Evolutionary conservation across 345 rosid genomes (phyloP).

Genomic region (Linum usitatissimum): DNA sequence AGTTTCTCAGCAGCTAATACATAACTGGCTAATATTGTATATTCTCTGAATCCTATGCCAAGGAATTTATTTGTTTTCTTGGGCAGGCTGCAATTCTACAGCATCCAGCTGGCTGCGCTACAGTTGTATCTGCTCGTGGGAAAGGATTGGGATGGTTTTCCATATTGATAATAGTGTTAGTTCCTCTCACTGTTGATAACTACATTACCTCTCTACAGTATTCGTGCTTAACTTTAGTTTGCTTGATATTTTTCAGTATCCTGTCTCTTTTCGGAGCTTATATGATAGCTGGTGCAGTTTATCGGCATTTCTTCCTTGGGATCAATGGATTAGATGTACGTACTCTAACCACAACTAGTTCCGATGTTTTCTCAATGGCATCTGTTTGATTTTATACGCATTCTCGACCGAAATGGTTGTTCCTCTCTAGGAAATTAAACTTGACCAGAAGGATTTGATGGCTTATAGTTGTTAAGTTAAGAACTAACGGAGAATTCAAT

Average conservation of each 20-base stretch:
- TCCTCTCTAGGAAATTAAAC: neutral
- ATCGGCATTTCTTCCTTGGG: slow-evolving; percentile 64
- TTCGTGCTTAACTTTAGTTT: slow-evolving; percentile 13
- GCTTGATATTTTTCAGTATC: slow-evolving; percentile 35
- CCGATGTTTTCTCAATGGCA: slow-evolving; percentile 1
- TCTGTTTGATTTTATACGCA: slow-evolving; percentile 1
- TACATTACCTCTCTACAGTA: neutral
- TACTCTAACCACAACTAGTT: slow-evolving; percentile 9
- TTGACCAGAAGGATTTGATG: no score
- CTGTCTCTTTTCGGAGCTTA: slow-evolving; percentile 70
- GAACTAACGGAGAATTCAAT: neutral
- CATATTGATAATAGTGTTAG: slow-evolving; percentile 50
- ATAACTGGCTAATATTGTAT: slow-evolving; percentile 3
- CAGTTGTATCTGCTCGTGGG: slow-evolving; percentile 38
- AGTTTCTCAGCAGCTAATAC: slow-evolving; percentile 25
- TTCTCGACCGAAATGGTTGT: neutral
- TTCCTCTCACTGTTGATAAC: neutral
- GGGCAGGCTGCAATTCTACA: slow-evolving; percentile 51
- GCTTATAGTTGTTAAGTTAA: no score
- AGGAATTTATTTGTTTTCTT: slow-evolving; percentile 7
- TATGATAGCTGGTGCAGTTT: slow-evolving; percentile 54
- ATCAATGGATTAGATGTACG: slow-evolving; percentile 63
- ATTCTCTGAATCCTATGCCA: neutral
- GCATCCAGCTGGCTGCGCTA: slow-evolving; percentile 92
- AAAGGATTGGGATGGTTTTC: slow-evolving; percentile 83